A percentile compares a stretch with the other conserved stretches of the same genome.
Conservation (phyloP, 106 monocot species). For the Dioscorea dumetorum region DNA sequence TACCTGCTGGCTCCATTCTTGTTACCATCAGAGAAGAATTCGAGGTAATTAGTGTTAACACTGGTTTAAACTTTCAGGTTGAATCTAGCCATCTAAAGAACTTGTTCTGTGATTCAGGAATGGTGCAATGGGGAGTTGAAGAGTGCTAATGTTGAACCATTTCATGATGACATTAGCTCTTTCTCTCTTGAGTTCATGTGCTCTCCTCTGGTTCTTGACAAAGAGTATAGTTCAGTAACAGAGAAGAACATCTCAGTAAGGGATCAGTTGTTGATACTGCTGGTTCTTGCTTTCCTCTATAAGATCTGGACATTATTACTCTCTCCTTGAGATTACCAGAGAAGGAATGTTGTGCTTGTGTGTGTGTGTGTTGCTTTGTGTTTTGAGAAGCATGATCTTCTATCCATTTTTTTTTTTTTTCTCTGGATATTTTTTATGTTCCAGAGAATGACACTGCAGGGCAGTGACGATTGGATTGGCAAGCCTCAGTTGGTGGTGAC, state of each 20-base stretch:
- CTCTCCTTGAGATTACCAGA: neutral
- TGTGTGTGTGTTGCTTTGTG: neutral
- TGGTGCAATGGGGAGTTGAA: conserved; percentile 38
- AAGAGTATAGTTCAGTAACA: neutral
- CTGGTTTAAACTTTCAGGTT: neutral
- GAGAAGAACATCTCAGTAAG: conserved; percentile 15
- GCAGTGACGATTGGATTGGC: neutral
- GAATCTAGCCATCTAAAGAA: neutral
- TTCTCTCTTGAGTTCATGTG: conserved; percentile 42
- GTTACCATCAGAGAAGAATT: conserved; percentile 34
- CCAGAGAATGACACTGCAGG: neutral
- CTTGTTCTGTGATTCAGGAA: conserved; percentile 27
- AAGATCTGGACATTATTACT: conserved; percentile 12
- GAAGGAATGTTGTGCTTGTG: neutral
- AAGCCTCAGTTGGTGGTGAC: neutral
- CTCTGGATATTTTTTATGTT: neutral
- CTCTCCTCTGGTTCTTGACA: conserved; percentile 3
- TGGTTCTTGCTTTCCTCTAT: conserved; percentile 12
- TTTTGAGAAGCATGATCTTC: neutral
- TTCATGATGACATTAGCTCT: conserved; percentile 18
- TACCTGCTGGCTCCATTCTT: conserved; percentile 24
- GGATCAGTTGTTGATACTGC: conserved; percentile 24
- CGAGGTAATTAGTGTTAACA: conserved; percentile 21
- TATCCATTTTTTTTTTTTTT: neutral
- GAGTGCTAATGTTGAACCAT: conserved; percentile 20